A percentile compares a stretch with the other conserved stretches of the same genome.
Conservation (phyloP, 208 protist species). For the Acanthamoeba royreba region DNA sequence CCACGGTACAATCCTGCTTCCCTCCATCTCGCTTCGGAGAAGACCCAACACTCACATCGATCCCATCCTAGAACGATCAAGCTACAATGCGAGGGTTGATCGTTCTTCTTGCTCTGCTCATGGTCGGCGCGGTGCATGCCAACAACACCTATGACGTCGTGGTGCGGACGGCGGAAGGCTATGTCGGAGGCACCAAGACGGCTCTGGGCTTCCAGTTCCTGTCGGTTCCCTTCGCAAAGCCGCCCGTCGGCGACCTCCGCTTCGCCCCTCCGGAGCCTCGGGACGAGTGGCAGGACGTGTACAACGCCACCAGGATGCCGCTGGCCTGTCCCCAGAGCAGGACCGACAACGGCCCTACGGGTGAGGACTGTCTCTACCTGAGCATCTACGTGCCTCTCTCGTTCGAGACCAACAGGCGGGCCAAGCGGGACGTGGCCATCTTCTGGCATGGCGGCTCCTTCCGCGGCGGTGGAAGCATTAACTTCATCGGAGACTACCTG, state of each 20-base stretch:
- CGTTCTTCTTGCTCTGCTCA: not conserved
- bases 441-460: not conserved
- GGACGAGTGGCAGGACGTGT: not conserved
- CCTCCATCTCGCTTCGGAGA: no score
- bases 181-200: not conserved
- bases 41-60: no score
- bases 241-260: not conserved
- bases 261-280: not conserved
- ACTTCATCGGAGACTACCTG: not conserved
- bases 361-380: slow-evolving; percentile 1
- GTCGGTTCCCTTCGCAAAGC: not conserved
- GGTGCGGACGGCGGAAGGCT: not conserved
- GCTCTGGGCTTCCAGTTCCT: not conserved
- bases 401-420: not conserved
- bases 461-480: not conserved
- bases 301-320: not conserved
- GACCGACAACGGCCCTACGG: not conserved
- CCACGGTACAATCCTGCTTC: no score
- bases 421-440: not conserved
- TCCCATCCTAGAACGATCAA: no score
- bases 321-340: not conserved
- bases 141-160: not conserved
- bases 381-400: not conserved
- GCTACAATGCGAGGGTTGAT: no score
- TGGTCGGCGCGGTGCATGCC: not conserved